Conservation (phyloP, 163 green algal genomes). For the Dunaliella salina region DNA sequence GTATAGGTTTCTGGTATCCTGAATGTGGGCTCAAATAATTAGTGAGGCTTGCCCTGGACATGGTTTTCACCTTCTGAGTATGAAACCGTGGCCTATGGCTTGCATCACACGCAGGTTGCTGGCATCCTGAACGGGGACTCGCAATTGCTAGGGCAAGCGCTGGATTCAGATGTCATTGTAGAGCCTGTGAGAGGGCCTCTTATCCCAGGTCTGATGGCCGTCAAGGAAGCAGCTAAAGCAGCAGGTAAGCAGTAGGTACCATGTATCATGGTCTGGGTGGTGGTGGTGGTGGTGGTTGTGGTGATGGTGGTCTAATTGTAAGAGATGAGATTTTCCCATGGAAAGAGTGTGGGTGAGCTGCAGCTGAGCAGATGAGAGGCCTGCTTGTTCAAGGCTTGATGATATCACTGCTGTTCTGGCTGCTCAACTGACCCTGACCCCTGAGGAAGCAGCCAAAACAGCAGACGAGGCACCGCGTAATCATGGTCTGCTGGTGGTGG, state of each 20-base stretch:
- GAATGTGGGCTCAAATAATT: conserved; percentile 62
- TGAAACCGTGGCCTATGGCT: background rate
- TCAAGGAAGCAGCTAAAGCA: conserved; percentile 86
- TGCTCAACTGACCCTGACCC: no score
- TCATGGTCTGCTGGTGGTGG: conserved; percentile 54
- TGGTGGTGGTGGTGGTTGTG: conserved; percentile 71
- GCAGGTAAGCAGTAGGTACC: conserved; percentile 47
- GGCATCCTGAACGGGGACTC: conserved; percentile 83
- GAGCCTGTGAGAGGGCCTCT: conserved; percentile 87
- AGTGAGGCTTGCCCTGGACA: conserved; percentile 78
- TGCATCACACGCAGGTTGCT: conserved; percentile 51
- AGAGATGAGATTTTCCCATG: no score
- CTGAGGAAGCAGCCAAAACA: conserved; percentile 72
- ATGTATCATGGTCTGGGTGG: no score
- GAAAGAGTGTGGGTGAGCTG: no score
- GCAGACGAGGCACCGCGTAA: conserved; percentile 42
- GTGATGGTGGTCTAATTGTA: conserved; percentile 60
- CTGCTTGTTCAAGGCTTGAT: conserved; percentile 50
- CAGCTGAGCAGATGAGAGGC: no score
- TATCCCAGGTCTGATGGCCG: conserved; percentile 88
- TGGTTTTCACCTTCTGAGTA: conserved; percentile 76
- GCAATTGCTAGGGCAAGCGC: conserved; percentile 65
- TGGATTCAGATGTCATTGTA: conserved; percentile 91
- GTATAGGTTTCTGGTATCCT: conserved; percentile 81
- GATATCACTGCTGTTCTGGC: no score